phyloP scores from a whole-genome alignment of 257 asterid species.

The Ophiorrhiza pumila region DNA sequence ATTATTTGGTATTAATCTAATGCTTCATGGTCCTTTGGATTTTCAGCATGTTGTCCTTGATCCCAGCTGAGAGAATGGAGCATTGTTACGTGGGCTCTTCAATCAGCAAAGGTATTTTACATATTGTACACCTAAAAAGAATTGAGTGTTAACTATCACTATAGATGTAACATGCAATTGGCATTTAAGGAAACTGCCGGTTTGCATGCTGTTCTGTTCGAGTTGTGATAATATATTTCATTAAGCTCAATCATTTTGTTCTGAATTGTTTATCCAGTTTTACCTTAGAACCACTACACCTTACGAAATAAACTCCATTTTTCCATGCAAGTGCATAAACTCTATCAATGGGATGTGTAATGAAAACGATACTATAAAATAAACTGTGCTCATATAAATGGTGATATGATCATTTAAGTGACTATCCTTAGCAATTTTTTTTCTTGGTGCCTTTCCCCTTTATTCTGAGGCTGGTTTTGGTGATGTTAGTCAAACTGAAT shows the following conservation, averaged over 20 bases:
- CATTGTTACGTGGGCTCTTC: neutral
- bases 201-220: neutral
- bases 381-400: neutral
- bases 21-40: neutral
- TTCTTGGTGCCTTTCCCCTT: neutral
- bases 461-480: too few relatives aligned
- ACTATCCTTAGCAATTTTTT: neutral
- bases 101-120: neutral
- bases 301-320: neutral
- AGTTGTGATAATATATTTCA: neutral
- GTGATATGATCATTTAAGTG: neutral
- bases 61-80: constrained; percentile 1
- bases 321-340: neutral
- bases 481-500: neutral
- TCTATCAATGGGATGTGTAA: neutral
- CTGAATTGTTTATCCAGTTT: neutral
- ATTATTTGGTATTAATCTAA: neutral
- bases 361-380: neutral
- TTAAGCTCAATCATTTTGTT: neutral
- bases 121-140: neutral
- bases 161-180: neutral
- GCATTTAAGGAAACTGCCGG: neutral
- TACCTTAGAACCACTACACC: neutral
- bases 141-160: neutral
- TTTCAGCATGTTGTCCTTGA: constrained; percentile 16